phyloP scores from a whole-genome alignment of 192 early-diverging fungal species.

The Mortierella claussenii region DNA sequence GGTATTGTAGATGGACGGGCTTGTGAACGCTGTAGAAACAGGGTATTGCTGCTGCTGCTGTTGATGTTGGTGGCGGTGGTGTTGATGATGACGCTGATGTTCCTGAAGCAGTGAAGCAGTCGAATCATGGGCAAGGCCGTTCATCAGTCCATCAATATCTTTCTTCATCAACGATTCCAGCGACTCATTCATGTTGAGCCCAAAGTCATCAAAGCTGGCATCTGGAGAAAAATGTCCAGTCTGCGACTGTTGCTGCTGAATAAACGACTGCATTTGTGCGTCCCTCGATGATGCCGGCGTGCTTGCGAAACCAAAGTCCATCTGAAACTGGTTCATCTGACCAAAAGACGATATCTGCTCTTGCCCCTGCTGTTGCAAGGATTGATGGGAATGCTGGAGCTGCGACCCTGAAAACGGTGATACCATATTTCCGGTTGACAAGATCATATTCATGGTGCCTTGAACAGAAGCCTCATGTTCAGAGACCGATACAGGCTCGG shows the following conservation, averaged over 20 bases:
- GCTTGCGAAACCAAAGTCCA: not conserved
- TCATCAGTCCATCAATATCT: not conserved
- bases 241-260: constrained; percentile 1
- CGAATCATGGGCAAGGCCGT: not conserved
- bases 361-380: not conserved
- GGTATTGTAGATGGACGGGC: not conserved
- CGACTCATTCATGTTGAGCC: constrained; percentile 20
- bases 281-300: not conserved
- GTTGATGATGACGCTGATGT: not conserved
- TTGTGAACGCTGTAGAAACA: not conserved
- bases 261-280: too few relatives aligned
- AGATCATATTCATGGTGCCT: constrained; percentile 2
- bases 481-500: constrained; percentile 1
- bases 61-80: not conserved
- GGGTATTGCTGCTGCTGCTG: constrained; percentile 1
- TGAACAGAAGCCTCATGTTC: not conserved
- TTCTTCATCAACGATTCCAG: constrained; percentile 26
- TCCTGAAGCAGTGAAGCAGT: not conserved
- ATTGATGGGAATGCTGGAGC: not conserved
- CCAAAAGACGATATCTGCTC: not conserved
- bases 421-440: not conserved
- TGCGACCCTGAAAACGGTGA: not conserved
- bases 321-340: not conserved
- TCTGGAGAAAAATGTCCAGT: not conserved
- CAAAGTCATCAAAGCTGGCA: constrained; percentile 8